Conservation (phyloP, 1,139 yeast species). For the Saccharomyces hybrid region DNA sequence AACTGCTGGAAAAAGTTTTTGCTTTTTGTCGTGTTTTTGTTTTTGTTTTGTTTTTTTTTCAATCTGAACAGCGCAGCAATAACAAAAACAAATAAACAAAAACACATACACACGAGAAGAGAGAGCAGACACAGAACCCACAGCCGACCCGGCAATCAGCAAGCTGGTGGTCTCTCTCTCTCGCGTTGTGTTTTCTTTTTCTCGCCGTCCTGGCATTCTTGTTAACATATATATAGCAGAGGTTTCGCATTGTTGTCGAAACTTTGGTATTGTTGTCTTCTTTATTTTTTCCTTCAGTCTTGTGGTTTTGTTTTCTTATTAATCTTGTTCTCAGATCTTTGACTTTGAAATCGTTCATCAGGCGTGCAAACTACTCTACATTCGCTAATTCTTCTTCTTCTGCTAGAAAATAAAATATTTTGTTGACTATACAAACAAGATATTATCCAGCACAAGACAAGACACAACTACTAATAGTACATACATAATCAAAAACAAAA, state of each 20-base stretch:
- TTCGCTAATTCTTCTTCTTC: not conserved
- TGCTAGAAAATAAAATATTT: not conserved
- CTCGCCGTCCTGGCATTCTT: not conserved
- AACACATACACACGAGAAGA: not conserved
- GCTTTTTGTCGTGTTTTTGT: too few relatives aligned
- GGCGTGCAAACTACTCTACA: not conserved
- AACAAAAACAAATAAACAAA: not conserved
- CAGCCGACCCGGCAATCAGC: not conserved
- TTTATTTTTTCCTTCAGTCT: not conserved
- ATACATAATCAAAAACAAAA: constrained; percentile 6
- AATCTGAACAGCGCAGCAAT: not conserved
- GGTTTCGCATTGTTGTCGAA: not conserved
- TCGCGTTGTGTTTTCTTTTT: not conserved
- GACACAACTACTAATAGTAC: not conserved
- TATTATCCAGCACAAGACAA: not conserved
- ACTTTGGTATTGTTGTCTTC: not conserved
- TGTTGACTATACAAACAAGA: not conserved
- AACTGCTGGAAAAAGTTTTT: not conserved
- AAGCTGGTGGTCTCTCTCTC: not conserved
- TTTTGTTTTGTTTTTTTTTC: not conserved
- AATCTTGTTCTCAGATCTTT: constrained; percentile 6
- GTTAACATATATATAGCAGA: constrained; percentile 1
- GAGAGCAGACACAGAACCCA: constrained; percentile 1
- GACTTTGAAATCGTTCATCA: constrained; percentile 6
- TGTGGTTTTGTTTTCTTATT: not conserved